Percentiles rank a stretch among this genome's conserved stretches.
Conservation (phyloP, 257 asterid genomes). For the Craterostigma plantagineum region DNA sequence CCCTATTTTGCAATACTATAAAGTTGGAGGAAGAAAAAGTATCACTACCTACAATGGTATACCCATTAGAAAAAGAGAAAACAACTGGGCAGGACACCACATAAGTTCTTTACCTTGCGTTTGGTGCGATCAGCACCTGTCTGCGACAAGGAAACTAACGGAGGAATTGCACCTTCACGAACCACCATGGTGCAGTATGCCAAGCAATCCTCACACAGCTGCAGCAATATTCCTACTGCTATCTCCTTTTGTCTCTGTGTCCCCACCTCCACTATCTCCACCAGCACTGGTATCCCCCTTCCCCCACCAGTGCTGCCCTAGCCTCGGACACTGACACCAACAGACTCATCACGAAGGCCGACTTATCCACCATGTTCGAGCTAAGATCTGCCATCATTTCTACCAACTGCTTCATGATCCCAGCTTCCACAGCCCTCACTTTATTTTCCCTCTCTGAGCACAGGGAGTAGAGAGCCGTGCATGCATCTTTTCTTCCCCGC, state of each 20-base stretch:
- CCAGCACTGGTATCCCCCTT: conserved; percentile 96
- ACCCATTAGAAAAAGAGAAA: too few species aligned
- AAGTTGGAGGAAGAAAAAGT: too few species aligned
- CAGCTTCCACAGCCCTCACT: conserved; percentile 63
- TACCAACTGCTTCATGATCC: conserved; percentile 78
- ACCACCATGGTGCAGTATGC: conserved; percentile 76
- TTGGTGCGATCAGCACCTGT: conserved; percentile 85
- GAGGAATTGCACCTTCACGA: conserved; percentile 97
- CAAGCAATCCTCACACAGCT: conserved; percentile 56
- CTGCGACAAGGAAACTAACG: conserved; percentile 77
- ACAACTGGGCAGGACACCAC: too few species aligned
- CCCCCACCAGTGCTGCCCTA: conserved; percentile 71
- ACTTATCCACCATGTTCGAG: conserved; percentile 87
- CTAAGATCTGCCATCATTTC: conserved; percentile 88
- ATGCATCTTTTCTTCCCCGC: conserved; percentile 85
- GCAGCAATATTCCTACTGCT: conserved; percentile 57
- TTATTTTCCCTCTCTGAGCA: conserved; percentile 86
- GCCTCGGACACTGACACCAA: conserved; percentile 57
- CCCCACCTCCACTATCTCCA: conserved; percentile 87
- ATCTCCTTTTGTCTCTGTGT: conserved; percentile 91
- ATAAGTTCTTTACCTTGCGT: conserved; percentile 41
- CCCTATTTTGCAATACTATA: too few species aligned
- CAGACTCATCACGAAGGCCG: conserved; percentile 58
- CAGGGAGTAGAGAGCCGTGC: conserved; percentile 70
- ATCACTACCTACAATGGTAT: too few species aligned